phyloP scores from a whole-genome alignment of 768 basidiomycete species.

The Pleurotus cornucopiae region DNA sequence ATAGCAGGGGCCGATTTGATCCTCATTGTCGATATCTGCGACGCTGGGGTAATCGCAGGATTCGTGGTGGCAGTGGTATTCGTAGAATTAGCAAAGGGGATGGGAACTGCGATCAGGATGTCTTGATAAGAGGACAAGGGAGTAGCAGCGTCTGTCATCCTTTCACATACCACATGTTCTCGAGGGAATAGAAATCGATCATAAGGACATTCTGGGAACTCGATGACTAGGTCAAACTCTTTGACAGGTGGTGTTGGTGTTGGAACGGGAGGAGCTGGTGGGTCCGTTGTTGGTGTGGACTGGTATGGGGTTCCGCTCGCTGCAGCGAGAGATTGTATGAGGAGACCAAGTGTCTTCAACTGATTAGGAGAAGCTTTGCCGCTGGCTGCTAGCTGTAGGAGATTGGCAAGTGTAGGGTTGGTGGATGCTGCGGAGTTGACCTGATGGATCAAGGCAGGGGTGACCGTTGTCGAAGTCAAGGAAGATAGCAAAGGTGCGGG shows the following conservation, averaged over 20 bases:
- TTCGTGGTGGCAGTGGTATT: conserved; percentile 5
- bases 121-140: conserved; percentile 16
- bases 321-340: conserved; percentile 64
- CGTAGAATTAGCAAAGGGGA: conserved; percentile 36
- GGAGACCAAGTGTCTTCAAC: conserved; percentile 61
- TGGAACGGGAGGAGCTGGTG: conserved; percentile 10
- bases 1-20: conserved; percentile 42
- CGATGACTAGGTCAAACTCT: conserved; percentile 71
- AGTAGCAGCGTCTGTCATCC: conserved; percentile 21
- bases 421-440: conserved; percentile 64
- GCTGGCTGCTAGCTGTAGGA: conserved; percentile 61
- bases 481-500: conserved; percentile 33
- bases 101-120: conserved; percentile 37
- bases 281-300: neutral
- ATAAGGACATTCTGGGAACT: conserved; percentile 57
- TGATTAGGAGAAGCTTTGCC: conserved; percentile 61
- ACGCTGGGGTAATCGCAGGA: conserved; percentile 9
- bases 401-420: conserved; percentile 63
- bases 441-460: conserved; percentile 54
- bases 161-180: conserved; percentile 47
- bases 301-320: conserved; percentile 11
- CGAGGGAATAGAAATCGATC: conserved; percentile 73
- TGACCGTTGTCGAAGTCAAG: conserved; percentile 41
- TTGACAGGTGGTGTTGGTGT: conserved; percentile 29
- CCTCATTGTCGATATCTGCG: conserved; percentile 39